These are phyloP conservation scores for Neonectria magnoliae DNA, from an alignment of 2,329 filamentous ascomycete species.

Conservation along the genomic window DNA sequence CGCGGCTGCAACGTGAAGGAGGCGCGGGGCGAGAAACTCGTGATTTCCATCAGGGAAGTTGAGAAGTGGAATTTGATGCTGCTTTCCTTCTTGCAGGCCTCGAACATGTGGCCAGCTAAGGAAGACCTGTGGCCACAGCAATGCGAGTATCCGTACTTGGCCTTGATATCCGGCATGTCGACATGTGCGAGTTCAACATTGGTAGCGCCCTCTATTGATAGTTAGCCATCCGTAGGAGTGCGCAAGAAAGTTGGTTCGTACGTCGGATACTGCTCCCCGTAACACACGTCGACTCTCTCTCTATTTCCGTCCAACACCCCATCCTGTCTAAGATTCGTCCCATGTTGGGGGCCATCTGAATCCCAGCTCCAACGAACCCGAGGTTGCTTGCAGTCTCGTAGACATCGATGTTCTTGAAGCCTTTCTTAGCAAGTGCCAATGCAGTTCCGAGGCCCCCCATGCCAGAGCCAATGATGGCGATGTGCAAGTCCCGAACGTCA, in stretches of 20 bases:
- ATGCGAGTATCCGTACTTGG: slow-evolving; percentile 78
- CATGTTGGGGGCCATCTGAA: slow-evolving; percentile 87
- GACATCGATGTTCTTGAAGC: slow-evolving; percentile 41
- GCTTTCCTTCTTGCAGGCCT: slow-evolving; percentile 71
- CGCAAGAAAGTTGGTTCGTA: slow-evolving; percentile 1
- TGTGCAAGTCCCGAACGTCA: slow-evolving; percentile 31
- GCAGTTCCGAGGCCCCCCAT: slow-evolving; percentile 54
- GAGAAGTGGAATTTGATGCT: slow-evolving; percentile 75
- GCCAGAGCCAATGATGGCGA: slow-evolving; percentile 45
- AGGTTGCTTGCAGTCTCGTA: slow-evolving; percentile 40
- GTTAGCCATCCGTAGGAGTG: slow-evolving; percentile 8
- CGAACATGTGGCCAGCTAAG: slow-evolving; percentile 74
- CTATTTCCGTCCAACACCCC: slow-evolving; percentile 76
- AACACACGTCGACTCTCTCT: slow-evolving; percentile 38
- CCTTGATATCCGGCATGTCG: slow-evolving; percentile 71
- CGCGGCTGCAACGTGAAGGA: slow-evolving; percentile 35
- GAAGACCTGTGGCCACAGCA: slow-evolving; percentile 82
- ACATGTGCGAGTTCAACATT: slow-evolving; percentile 78
- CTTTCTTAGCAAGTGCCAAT: slow-evolving; percentile 47
- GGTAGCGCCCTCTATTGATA: slow-evolving; percentile 68
- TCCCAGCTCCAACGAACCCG: slow-evolving; percentile 76
- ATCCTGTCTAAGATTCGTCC: slow-evolving; percentile 77
- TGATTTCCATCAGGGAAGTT: slow-evolving; percentile 39
- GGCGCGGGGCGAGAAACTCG: slow-evolving; percentile 36
- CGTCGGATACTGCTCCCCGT: slow-evolving; percentile 45